These are phyloP conservation scores for Blastobotrys attinorum DNA, from an alignment of 805 yeast genomes.

Conservation along the genomic window DNA sequence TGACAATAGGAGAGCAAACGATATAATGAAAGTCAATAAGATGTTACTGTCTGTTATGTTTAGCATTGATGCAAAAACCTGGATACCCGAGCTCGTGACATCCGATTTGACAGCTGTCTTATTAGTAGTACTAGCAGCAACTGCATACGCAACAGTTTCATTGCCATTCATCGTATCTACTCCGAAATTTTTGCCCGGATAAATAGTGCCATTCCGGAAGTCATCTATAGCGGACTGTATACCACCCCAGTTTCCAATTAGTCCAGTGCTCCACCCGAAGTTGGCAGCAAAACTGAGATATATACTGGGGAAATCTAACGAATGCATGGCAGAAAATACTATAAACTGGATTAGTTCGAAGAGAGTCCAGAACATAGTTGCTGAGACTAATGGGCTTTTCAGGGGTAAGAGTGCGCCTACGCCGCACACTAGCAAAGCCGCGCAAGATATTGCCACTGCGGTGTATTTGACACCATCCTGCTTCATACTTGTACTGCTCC, in stretches of 20 bases:
- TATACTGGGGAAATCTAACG: background rate
- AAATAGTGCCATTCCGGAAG: background rate
- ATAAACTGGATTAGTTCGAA: too few species aligned
- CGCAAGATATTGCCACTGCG: too few species aligned
- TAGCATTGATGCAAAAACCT: background rate
- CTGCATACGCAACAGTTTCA: background rate
- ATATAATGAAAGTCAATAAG: background rate
- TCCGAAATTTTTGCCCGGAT: too few species aligned
- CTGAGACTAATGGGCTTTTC: too few species aligned
- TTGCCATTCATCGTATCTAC: background rate
- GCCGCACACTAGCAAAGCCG: too few species aligned
- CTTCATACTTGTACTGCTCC: too few species aligned
- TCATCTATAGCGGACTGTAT: background rate
- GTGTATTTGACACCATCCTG: too few species aligned
- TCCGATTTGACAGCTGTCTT: background rate
- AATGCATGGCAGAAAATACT: background rate
- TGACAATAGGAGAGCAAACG: background rate
- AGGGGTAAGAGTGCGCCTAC: too few species aligned
- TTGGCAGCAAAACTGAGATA: background rate
- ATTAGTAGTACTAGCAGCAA: background rate
- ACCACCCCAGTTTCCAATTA: background rate
- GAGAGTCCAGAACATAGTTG: too few species aligned
- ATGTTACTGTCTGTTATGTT: background rate
- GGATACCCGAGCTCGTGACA: background rate
- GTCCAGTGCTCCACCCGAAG: background rate